Evolutionary conservation across 2,329 filamentous ascomycete species (phyloP).

Genomic region (Alternaria arbusti): DNA sequence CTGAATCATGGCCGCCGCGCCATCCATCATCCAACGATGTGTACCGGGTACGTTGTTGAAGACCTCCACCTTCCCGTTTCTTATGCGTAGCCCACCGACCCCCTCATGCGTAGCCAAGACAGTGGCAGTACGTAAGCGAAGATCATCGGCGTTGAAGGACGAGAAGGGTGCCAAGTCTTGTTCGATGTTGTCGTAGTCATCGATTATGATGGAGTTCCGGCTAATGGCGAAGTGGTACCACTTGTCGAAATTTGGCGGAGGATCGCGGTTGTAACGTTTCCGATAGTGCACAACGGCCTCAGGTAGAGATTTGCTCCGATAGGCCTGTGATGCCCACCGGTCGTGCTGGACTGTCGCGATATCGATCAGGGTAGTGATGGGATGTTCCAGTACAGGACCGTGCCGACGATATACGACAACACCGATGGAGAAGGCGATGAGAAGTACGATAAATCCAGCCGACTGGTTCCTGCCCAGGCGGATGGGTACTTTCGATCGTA

Average conservation of each 20-base stretch:
- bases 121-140: constrained; percentile 61
- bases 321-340: constrained; percentile 57
- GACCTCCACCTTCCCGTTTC: constrained; percentile 56
- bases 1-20: constrained; percentile 60
- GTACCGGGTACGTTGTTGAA: constrained; percentile 57
- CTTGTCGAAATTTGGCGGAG: constrained; percentile 65
- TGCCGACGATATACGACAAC: constrained; percentile 47
- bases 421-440: constrained; percentile 48
- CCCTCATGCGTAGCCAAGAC: constrained; percentile 62
- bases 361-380: constrained; percentile 62
- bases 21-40: constrained; percentile 65
- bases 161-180: constrained; percentile 64
- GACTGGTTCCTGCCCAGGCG: constrained; percentile 42
- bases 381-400: constrained; percentile 56
- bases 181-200: constrained; percentile 67
- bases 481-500: constrained; percentile 36
- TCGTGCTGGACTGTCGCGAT: constrained; percentile 57
- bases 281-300: constrained; percentile 61
- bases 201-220: constrained; percentile 61
- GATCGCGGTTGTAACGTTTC: constrained; percentile 59
- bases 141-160: constrained; percentile 56
- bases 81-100: constrained; percentile 62
- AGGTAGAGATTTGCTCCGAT: constrained; percentile 54
- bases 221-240: constrained; percentile 65
- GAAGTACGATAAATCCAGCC: constrained; percentile 44